These are phyloP conservation scores for Ceratobasidium sp. DNA, from an alignment of 1,284 basidiomycete species.

Conservation along the genomic window DNA sequence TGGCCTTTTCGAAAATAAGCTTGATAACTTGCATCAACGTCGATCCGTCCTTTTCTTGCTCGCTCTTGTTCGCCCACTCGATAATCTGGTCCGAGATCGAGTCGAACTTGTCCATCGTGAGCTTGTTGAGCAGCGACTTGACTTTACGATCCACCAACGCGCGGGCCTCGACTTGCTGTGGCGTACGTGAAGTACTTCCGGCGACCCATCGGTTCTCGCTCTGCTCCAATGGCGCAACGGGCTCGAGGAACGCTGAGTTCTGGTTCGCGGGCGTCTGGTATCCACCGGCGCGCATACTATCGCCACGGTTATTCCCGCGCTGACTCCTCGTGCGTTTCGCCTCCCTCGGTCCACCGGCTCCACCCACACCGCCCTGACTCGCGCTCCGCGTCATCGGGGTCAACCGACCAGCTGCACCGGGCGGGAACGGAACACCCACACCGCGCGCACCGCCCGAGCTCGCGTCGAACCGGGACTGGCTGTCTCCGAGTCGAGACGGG, in stretches of 20 bases:
- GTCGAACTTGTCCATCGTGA: slow-evolving; percentile 97
- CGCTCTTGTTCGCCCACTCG: slow-evolving; percentile 93
- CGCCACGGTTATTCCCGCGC: slow-evolving; percentile 65
- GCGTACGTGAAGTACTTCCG: slow-evolving; percentile 56
- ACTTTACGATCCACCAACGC: slow-evolving; percentile 94
- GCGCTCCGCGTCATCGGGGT: slow-evolving; percentile 77
- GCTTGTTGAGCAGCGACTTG: slow-evolving; percentile 93
- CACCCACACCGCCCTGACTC: slow-evolving; percentile 72
- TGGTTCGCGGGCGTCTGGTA: slow-evolving; percentile 42
- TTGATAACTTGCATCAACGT: slow-evolving; percentile 96
- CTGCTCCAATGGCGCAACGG: slow-evolving; percentile 79
- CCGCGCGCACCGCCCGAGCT: slow-evolving; percentile 57
- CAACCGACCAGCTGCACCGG: slow-evolving; percentile 59
- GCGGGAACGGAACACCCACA: slow-evolving; percentile 62
- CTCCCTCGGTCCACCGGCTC: slow-evolving; percentile 65
- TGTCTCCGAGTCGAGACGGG: slow-evolving; percentile 58
- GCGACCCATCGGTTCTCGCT: slow-evolving; percentile 87
- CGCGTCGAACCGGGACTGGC: slow-evolving; percentile 79
- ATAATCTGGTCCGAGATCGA: slow-evolving; percentile 95
- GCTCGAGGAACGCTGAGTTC: slow-evolving; percentile 60
- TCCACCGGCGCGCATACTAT: slow-evolving; percentile 56
- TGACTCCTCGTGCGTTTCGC: slow-evolving; percentile 73
- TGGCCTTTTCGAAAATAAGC: slow-evolving; percentile 97
- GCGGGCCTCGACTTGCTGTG: slow-evolving; percentile 59
- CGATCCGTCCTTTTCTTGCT: slow-evolving; percentile 91